These are phyloP conservation scores for Lactifluus subvellereus DNA, from an alignment of 768 basidiomycete species.

Conservation along the genomic window DNA sequence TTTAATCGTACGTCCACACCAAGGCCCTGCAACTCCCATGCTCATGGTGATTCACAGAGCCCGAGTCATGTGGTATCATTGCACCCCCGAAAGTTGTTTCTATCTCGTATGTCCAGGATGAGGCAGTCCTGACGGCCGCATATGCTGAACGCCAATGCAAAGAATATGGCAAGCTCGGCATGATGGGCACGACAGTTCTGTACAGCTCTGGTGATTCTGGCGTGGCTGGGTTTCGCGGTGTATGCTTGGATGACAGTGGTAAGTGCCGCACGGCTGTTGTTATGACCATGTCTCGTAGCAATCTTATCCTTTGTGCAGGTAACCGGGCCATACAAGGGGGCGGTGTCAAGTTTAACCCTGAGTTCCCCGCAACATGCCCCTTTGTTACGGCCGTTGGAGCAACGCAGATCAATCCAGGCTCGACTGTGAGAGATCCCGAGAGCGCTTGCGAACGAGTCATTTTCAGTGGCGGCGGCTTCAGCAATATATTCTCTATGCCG, in stretches of 20 bases:
- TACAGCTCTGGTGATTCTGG: conserved; percentile 43
- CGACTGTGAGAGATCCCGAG: conserved; percentile 32
- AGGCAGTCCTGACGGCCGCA: conserved; percentile 30
- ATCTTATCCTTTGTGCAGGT: conserved; percentile 16
- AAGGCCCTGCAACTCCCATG: not conserved
- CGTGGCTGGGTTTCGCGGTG: conserved; percentile 34
- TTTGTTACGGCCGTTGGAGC: conserved; percentile 37
- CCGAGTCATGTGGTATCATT: conserved; percentile 36
- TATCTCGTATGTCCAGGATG: conserved; percentile 37
- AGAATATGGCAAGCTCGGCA: conserved; percentile 43
- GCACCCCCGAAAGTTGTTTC: conserved; percentile 37
- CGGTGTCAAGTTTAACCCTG: conserved; percentile 35
- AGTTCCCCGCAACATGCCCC: conserved; percentile 41
- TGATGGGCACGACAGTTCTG: conserved; percentile 39
- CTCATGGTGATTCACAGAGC: conserved; percentile 17
- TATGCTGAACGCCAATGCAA: conserved; percentile 39
- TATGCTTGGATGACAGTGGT: conserved; percentile 34
- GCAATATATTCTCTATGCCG: conserved; percentile 37
- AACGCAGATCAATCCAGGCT: conserved; percentile 34
- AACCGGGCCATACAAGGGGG: too few species aligned
- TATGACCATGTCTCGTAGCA: not conserved
- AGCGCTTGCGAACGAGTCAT: conserved; percentile 35
- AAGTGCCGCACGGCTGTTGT: not conserved
- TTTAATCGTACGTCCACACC: conserved; percentile 30
- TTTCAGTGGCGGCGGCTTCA: conserved; percentile 39